Evolutionary conservation across 345 rosid species (phyloP), one percentile per base, ranked within the genome.

Genomic region (Dipteronia dyeriana): DNA sequence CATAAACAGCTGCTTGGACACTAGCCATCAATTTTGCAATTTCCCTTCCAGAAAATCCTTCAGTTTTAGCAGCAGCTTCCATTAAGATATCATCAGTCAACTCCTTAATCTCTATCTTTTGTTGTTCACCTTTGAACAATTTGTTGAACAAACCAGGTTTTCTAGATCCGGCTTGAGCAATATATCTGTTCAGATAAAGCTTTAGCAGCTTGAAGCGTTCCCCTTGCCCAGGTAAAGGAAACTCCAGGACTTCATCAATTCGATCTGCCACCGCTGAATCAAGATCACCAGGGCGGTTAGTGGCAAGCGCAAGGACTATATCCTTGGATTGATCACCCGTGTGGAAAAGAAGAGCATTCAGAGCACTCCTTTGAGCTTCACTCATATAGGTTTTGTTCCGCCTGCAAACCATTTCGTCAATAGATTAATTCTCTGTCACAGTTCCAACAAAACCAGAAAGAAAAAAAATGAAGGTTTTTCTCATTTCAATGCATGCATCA

Each of bases 241-340:
- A 96, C 76, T 92, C 99, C 9, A 96, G 90, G 71, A 90, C 91
- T 84, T 95, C 98, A 74, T 96, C 99, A 2, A 96, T 87, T 61
- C 98, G 93, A 77, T 96, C 97, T 53, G 97, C 87, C 70, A 94
- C 94, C 49, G 98, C 99, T 70, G 97, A 91, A 85, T 96, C 98
- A 49, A 96, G 97, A 85, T 94, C 99, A 69, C 98, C 97, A n/a
- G 98, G 99, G 31, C 97, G 90, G 81, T 96, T 96, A 70, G 98
- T 96, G 53, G 99, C 98, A 16, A 96, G 98, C 25, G 95, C 97
- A 79, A 94, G 90, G 74, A 96, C 97, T 76, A 91, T 89, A 78
- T 96, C 98, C 84, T 96, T 94, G 79, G 97, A 96, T 81, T 96
- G 98, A 84, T 94, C 97, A 60, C 99, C 98, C 0, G 97, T 96